Base-by-base conservation (phyloP, 192 early-diverging fungal species). In the Thamnidium elegans region DNA sequence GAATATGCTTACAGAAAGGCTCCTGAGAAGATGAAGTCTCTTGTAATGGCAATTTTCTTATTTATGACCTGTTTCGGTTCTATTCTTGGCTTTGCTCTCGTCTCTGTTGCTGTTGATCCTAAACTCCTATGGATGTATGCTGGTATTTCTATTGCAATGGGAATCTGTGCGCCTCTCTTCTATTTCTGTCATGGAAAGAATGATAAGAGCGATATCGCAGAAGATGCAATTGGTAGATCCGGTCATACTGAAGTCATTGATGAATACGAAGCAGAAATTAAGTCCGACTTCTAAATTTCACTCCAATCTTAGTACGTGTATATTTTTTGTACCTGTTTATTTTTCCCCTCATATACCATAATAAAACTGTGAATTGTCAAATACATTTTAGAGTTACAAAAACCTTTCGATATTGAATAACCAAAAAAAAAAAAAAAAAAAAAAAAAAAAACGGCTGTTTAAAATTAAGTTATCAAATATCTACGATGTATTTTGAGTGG, bases 1-100 rank as follows among this genome's bases (percentile, higher is more conserved):
- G 86, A 86, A 74, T 87, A 79, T 65, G 87, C 81, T 9, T 89
- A 76, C 77, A 85, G 70, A 31, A 82, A 78, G 71, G 83, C 86
- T 0, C 81, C 86, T 4, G 67, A 71, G 11, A 56, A 55, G 44
- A 82, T 86, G 83, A 87, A 85, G 71, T 86, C 84, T 8, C 71
- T 87, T 5, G 81, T 89, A 8, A 87, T 85, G 78, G 78, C 84
- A 7, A 55, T 87, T 13, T 87, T 83, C 75, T 68, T 87, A 50
- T 78, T 82, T 43, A 85, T 73, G 8, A 76, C 62, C 56, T 77
- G 75, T 64, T 26, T 78, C 9, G 86, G 83, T 23, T 73, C 83
- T 11, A 34, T 84, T 2, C 60, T 87, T 42, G 84, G 73, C 7
- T 81, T 86, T 61, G 59, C 71, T 44, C 72, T 88, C 50, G 81